A percentile compares a stretch with the other conserved stretches of the same genome.
Conservation (phyloP, 2,329 filamentous ascomycete species). For the Penicillium crustosum region DNA sequence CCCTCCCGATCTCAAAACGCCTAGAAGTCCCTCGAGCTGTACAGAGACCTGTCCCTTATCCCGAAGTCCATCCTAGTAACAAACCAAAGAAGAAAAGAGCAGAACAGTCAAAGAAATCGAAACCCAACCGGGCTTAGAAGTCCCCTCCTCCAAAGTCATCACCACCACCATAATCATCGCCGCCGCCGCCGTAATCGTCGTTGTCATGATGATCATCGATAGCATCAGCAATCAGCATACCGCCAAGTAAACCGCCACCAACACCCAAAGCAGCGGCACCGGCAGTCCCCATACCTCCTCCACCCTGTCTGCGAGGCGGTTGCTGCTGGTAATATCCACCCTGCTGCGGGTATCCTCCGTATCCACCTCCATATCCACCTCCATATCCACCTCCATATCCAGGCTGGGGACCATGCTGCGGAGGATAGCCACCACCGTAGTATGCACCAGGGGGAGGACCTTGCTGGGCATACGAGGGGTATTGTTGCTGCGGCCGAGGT, state of each 20-base stretch:
- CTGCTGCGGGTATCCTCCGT: slow-evolving; percentile 40
- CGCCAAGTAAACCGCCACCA: slow-evolving; percentile 78
- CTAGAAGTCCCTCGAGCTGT: not conserved
- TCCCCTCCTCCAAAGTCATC: slow-evolving; percentile 33
- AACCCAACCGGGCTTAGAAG: slow-evolving; percentile 18
- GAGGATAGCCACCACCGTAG: slow-evolving; percentile 37
- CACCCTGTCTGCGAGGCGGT: slow-evolving; percentile 47
- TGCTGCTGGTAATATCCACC: slow-evolving; percentile 40
- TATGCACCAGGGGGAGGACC: slow-evolving; percentile 28
- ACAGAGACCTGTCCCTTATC: not conserved
- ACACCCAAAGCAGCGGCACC: slow-evolving; percentile 76
- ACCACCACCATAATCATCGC: slow-evolving; percentile 34
- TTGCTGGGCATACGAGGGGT: slow-evolving; percentile 27
- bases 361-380: too few species aligned
- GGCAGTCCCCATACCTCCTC: slow-evolving; percentile 62
- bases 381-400: slow-evolving; percentile 30
- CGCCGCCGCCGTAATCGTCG: slow-evolving; percentile 28
- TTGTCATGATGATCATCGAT: slow-evolving; percentile 41
- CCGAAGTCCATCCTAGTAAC: not conserved
- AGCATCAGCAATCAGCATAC: slow-evolving; percentile 67
- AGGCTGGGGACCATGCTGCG: slow-evolving; percentile 20
- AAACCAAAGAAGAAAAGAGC: not conserved
- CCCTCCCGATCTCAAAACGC: slow-evolving; percentile 3
- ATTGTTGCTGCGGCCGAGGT: slow-evolving; percentile 28
- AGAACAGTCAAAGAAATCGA: not conserved